Percentiles rank a stretch among this genome's conserved stretches.
Evolutionary conservation across 768 basidiomycete genomes (phyloP).

Genomic region (Mycena vitilis): DNA sequence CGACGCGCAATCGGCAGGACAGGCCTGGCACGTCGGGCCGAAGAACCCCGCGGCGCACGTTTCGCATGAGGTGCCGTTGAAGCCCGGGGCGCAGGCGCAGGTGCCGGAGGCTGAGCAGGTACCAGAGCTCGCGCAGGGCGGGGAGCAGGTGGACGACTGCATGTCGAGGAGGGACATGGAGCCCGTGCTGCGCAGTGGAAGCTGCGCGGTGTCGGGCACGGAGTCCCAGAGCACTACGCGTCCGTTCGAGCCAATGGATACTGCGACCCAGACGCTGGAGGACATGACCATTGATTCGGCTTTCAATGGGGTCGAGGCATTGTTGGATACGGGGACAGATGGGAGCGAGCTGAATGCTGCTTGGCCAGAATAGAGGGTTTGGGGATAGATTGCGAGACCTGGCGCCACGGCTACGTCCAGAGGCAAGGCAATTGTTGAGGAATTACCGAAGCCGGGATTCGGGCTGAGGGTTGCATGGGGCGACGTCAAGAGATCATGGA

Average conservation of each 20-base stretch:
- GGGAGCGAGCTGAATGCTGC: constrained; percentile 70
- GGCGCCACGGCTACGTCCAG: constrained; percentile 74
- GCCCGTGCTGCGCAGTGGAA: constrained; percentile 62
- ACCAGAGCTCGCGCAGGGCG: constrained; percentile 79
- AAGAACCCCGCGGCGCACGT: constrained; percentile 80
- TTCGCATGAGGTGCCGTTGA: constrained; percentile 85
- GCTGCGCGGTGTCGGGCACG: constrained; percentile 77
- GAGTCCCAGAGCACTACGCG: constrained; percentile 84
- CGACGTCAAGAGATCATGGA: constrained; percentile 75
- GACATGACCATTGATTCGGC: constrained; percentile 77
- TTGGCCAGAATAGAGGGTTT: constrained; percentile 73
- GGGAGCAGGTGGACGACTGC: constrained; percentile 80
- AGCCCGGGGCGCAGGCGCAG: constrained; percentile 80
- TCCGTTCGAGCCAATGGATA: constrained; percentile 64
- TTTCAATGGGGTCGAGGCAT: constrained; percentile 61
- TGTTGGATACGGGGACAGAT: constrained; percentile 58
- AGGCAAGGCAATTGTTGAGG: constrained; percentile 69
- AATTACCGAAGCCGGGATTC: constrained; percentile 73
- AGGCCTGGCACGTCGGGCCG: constrained; percentile 76
- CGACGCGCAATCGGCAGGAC: constrained; percentile 72
- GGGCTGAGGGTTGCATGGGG: constrained; percentile 68
- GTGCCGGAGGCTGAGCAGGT: constrained; percentile 77
- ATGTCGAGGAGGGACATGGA: constrained; percentile 75
- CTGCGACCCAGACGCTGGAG: constrained; percentile 73
- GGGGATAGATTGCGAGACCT: constrained; percentile 74